phyloP scores from a whole-genome alignment of 495 filamentous ascomycete genomes.

The Neohortaea acidophila region DNA sequence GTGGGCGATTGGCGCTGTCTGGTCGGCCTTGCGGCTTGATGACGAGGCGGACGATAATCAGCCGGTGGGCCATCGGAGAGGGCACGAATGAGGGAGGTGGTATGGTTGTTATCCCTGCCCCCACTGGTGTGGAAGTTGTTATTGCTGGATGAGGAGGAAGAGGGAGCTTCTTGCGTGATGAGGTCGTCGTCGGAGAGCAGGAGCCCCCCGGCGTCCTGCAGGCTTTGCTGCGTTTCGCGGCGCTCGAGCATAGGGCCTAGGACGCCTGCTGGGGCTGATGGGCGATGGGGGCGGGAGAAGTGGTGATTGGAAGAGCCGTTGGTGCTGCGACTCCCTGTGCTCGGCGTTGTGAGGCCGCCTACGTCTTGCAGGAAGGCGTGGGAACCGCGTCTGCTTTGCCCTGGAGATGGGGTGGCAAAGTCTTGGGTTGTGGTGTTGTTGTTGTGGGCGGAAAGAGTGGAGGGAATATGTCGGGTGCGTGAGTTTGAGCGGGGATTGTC shows the following conservation, averaged over 20 bases:
- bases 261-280: slow-evolving; percentile 10
- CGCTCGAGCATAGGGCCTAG: slow-evolving; percentile 15
- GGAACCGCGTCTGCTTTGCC: slow-evolving; percentile 4
- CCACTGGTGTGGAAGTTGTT: neutral
- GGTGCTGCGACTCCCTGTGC: neutral
- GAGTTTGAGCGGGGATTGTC: slow-evolving; percentile 6
- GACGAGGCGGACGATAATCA: neutral
- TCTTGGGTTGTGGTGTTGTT: slow-evolving; percentile 30
- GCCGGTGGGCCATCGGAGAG: neutral
- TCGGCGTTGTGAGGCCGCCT: slow-evolving; percentile 15
- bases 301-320: neutral
- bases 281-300: slow-evolving; percentile 5
- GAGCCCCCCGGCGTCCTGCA: slow-evolving; percentile 18
- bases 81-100: neutral
- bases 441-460: slow-evolving; percentile 9
- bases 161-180: no score
- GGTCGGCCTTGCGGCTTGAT: neutral
- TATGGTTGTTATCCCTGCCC: neutral
- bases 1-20: no score
- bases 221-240: slow-evolving; percentile 9
- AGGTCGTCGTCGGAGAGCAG: no score
- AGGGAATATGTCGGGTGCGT: slow-evolving; percentile 11
- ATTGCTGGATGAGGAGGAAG: no score
- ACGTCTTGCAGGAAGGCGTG: slow-evolving; percentile 19
- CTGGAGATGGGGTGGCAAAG: slow-evolving; percentile 27